These are phyloP conservation scores for Strobilomyces echinocephalus DNA, from an alignment of 768 basidiomycete species.

Conservation along the genomic window DNA sequence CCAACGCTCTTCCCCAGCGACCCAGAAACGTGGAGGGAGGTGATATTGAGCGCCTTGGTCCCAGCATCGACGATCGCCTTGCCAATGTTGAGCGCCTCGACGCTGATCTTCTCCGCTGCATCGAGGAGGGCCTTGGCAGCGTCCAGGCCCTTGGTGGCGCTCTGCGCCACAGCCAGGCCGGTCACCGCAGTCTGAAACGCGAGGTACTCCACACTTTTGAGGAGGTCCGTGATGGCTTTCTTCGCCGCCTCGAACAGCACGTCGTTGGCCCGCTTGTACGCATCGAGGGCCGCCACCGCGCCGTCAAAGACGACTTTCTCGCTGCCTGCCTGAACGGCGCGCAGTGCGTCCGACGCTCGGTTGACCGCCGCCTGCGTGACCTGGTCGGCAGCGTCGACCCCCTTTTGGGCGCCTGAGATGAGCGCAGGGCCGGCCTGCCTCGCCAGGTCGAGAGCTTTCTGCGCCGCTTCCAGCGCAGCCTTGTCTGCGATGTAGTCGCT, in stretches of 20 bases:
- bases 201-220: neutral
- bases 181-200: neutral
- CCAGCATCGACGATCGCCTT: neutral
- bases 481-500: neutral
- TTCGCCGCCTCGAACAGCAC: neutral
- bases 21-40: slow-evolving; percentile 5
- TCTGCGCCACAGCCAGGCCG: neutral
- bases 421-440: neutral
- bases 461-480: neutral
- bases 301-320: slow-evolving; percentile 1
- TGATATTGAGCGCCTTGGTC: neutral
- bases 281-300: neutral
- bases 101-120: neutral
- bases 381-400: neutral
- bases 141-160: neutral
- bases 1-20: neutral
- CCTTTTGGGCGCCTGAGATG: neutral
- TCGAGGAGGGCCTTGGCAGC: neutral
- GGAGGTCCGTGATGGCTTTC: neutral
- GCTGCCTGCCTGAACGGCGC: neutral
- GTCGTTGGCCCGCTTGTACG: neutral
- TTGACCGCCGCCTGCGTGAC: neutral
- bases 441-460: neutral
- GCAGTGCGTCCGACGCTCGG: neutral
- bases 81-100: neutral